These are phyloP conservation scores for Auricularia heimuer DNA, from an alignment of 768 basidiomycete genomes.

Conservation along the genomic window DNA sequence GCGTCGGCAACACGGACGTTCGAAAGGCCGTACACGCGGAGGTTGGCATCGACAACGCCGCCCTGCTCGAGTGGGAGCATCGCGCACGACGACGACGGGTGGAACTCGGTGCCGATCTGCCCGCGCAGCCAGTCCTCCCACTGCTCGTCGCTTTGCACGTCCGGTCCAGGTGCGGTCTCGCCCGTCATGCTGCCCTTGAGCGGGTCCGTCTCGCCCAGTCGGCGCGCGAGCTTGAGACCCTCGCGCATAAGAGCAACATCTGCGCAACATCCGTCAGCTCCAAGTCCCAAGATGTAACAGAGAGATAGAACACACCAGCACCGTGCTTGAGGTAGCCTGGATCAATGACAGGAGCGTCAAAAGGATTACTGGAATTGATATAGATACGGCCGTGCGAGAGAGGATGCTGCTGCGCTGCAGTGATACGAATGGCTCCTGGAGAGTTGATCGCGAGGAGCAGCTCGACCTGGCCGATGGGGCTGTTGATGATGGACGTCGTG, in stretches of 20 bases:
- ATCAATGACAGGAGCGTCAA: slow-evolving; percentile 53
- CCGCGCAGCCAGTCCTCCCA: slow-evolving; percentile 43
- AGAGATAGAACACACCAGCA: slow-evolving; percentile 27
- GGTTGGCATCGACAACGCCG: slow-evolving; percentile 48
- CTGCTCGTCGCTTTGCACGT: slow-evolving; percentile 43
- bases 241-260: slow-evolving; percentile 43
- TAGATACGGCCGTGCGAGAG: slow-evolving; percentile 53
- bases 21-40: slow-evolving; percentile 45
- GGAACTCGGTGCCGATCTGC: slow-evolving; percentile 43
- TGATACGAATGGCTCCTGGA: slow-evolving; percentile 36
- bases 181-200: slow-evolving; percentile 33
- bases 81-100: slow-evolving; percentile 47
- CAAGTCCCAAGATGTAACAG: not conserved
- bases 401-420: slow-evolving; percentile 58
- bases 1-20: slow-evolving; percentile 53
- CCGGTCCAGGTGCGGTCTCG: slow-evolving; percentile 42
- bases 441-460: slow-evolving; percentile 33
- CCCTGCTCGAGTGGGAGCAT: slow-evolving; percentile 45
- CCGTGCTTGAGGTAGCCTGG: slow-evolving; percentile 53
- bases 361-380: slow-evolving; percentile 49
- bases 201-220: slow-evolving; percentile 41
- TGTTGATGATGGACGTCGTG: slow-evolving; percentile 29
- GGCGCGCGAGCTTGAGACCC: slow-evolving; percentile 54
- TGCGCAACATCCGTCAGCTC: slow-evolving; percentile 7
- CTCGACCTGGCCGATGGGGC: slow-evolving; percentile 45